Base-by-base conservation (phyloP, 129 eudicot genomes). In the Pulicaria dysenterica region DNA sequence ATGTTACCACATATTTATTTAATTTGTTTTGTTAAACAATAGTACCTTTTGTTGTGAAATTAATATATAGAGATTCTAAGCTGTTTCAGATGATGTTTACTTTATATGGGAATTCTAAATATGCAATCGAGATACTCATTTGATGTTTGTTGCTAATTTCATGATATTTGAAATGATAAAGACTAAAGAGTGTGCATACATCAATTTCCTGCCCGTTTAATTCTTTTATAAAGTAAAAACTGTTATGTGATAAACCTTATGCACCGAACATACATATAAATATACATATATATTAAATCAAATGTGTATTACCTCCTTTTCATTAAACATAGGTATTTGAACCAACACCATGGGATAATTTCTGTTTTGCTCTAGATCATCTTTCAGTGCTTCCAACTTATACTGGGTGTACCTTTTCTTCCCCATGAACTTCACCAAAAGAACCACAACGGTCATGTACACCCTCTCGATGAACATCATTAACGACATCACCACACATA, bases 271-370 rank as follows among this genome's bases (percentile, higher is more conserved):
- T 36, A 12, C 51, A 15, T 31, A 59, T 9, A 58, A n/a, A 11
- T 31, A 58, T 37, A 57, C 56, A 47, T 49, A 73, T 48, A 24
- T 34, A 64, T 57, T 47, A 16, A 37, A 66, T 47, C 11, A 51
- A 50, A 24, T 53, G 45, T 59, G 16, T 17, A n/a, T 90, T 24
- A 91, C 97, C 97, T 91, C 97, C 73, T 83, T 87, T 75, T 91
- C 97, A n/a, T 91, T 91, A 61, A 37, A 91, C 97, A 91, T 91
- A 12, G 97, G 97, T 58, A 91, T 81, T 58, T 91, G 97, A 67
- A 87, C 79, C 82, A 91, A 69, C 78, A 87, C 95, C 82, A 58
- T 87, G 16, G 97, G 97, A 71, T 82, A 79, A 65, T 78, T 79
- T 64, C 73, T 85, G 74, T 85, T 87, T 31, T 70, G 75, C 80